A percentile compares a stretch with the other conserved stretches of the same genome.
These are phyloP conservation scores for Aspergillus indologenus DNA, from an alignment of 495 filamentous ascomycete species.

Conservation along the genomic window DNA sequence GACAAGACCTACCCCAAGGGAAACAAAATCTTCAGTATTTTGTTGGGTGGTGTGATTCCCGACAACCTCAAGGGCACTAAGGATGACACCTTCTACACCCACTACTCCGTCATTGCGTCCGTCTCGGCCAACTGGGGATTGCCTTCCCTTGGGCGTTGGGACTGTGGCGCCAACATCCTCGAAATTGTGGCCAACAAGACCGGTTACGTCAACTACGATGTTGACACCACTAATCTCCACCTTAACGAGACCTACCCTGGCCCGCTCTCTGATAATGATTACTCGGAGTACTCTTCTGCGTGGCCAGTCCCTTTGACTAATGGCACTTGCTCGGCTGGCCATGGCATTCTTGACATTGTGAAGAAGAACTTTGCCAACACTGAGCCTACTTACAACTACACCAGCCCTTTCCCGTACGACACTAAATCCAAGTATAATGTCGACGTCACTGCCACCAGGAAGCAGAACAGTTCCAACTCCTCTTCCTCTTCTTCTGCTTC, in stretches of 20 bases:
- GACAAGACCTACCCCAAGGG: conserved; percentile 50
- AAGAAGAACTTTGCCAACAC: conserved; percentile 36
- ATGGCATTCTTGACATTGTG: conserved; percentile 44
- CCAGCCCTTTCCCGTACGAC: conserved; percentile 42
- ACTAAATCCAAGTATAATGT: conserved; percentile 30
- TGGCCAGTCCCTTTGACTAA: conserved; percentile 44
- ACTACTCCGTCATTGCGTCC: conserved; percentile 66
- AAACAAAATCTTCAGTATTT: conserved; percentile 58
- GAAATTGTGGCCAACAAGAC: conserved; percentile 56
- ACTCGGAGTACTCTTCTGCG: conserved; percentile 31
- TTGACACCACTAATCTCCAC: conserved; percentile 40
- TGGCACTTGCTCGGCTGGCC: conserved; percentile 43
- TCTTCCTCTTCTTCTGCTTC: neutral
- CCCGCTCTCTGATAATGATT: conserved; percentile 35
- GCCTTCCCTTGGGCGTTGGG: conserved; percentile 65
- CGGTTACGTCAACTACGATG: conserved; percentile 52
- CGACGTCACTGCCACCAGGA: conserved; percentile 31
- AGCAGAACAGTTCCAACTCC: conserved; percentile 6
- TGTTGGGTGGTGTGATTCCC: conserved; percentile 66
- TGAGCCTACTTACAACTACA: conserved; percentile 42
- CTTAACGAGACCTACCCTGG: conserved; percentile 50
- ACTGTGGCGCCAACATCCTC: conserved; percentile 69
- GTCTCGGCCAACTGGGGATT: conserved; percentile 66
- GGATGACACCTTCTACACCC: conserved; percentile 67
- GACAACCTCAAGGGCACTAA: conserved; percentile 53